phyloP scores from a whole-genome alignment of 192 early-diverging fungal genomes.

The Linnemannia elongata region DNA sequence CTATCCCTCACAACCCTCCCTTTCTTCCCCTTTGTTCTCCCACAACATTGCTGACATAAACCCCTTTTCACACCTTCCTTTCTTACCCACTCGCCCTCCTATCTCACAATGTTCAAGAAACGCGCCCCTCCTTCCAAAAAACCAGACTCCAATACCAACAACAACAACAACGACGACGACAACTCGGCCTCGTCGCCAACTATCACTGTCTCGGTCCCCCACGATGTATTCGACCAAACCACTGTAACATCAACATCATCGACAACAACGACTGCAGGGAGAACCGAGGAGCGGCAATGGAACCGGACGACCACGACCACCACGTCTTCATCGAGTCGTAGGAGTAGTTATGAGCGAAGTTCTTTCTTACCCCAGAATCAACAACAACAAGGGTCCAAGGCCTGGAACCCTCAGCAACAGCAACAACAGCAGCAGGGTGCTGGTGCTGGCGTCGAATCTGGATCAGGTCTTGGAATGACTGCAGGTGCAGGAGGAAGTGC shows the following conservation, averaged over 20 bases:
- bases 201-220: constrained; percentile 54
- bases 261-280: neutral
- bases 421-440: neutral
- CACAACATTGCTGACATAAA: neutral
- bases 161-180: constrained; percentile 24
- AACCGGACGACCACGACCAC: neutral
- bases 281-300: neutral
- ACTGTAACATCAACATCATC: neutral
- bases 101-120: constrained; percentile 45
- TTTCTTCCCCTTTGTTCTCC: neutral
- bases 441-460: neutral
- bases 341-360: neutral
- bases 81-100: neutral
- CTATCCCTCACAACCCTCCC: no score
- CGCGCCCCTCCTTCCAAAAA: constrained; percentile 15
- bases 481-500: neutral
- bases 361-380: neutral
- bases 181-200: constrained; percentile 11
- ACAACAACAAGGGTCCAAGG: neutral
- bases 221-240: constrained; percentile 19
- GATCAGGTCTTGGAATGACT: neutral
- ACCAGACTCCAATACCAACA: neutral
- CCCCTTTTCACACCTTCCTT: neutral
- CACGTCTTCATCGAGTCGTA: neutral
- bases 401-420: neutral